Evolutionary conservation across 345 rosid species (phyloP), one percentile per base, ranked within the genome.

Genomic region (Pistacia integerrima): DNA sequence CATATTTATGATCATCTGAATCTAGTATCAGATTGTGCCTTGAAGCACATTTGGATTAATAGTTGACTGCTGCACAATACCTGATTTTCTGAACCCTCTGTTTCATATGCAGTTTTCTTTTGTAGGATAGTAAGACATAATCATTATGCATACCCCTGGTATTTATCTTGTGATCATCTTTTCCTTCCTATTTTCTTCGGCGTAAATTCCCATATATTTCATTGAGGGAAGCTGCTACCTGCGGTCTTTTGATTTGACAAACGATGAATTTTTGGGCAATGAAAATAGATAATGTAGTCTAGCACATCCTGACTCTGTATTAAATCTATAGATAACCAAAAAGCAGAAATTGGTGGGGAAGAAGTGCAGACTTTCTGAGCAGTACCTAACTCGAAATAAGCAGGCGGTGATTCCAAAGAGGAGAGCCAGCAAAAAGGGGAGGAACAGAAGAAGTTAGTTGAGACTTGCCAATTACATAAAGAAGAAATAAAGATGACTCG

Each of bases 271-370:
- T 44, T 61, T 58, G 56, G 75, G 64, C 35, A 57, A 63, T 79
- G 78, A 74, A 55, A 76, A 72, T 65, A 79, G 62, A 59, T 78
- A 64, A 60, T 62, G 20, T 68, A 30, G 12, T n/a, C 38, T 52
- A 13, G 51, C 44, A 57, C 54, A 76, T 35, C 76, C 70, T 10
- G 44, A 60, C 62, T 28, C 55, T 73, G 84, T 74, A 72, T 38
- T 60, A 30, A 61, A 62, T 67, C 69, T 75, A 78, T 71, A 63
- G 52, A 77, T 30, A 22, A 22, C 22, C 64, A 84, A 81, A 81
- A 78, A 49, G 77, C 76, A 57, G 73, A 78, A 22, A 22, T 22
- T 22, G 22, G 22, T 22, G 22, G 22, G 22, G 22, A 22, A 22
- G 22, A 22, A 22, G 22, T 22, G 22, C 22, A 22, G 22, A 22